phyloP scores from a whole-genome alignment of 164 flowering plant genomes.

The Vitis labrusca region DNA sequence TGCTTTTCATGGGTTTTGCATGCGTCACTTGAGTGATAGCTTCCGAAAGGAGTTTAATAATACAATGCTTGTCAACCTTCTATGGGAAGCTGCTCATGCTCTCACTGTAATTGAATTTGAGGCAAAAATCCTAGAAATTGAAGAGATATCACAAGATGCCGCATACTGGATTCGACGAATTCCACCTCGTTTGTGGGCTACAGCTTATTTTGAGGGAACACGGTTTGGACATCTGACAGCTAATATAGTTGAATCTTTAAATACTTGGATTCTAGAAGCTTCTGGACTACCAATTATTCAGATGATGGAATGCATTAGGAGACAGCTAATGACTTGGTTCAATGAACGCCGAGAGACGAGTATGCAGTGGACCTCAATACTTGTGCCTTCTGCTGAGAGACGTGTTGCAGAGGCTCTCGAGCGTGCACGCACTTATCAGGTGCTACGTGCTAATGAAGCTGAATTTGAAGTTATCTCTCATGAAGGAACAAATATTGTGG shows the following conservation, averaged over 20 bases:
- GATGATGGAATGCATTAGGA: conserved; percentile 72
- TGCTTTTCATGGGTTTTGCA: conserved; percentile 77
- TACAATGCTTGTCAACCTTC: conserved; percentile 54
- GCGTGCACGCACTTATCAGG: conserved; percentile 58
- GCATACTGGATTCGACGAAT: conserved; percentile 67
- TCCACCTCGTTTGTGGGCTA: conserved; percentile 74
- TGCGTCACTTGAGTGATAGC: conserved; percentile 70
- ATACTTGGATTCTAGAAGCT: conserved; percentile 65
- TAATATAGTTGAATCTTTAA: conserved; percentile 50
- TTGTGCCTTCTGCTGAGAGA: conserved; percentile 69
- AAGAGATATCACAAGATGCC: conserved; percentile 69
- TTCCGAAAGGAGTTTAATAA: conserved; percentile 68
- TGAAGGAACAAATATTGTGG: conserved; percentile 70
- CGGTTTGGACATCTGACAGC: conserved; percentile 73
- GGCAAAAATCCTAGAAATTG: conserved; percentile 58
- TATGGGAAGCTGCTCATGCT: conserved; percentile 76
- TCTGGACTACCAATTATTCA: conserved; percentile 74
- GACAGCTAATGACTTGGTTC: conserved; percentile 80
- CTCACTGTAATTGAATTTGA: conserved; percentile 64
- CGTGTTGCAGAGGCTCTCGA: conserved; percentile 68
- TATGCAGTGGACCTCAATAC: conserved; percentile 72
- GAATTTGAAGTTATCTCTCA: conserved; percentile 80
- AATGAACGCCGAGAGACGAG: conserved; percentile 71
- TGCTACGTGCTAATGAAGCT: conserved; percentile 76
- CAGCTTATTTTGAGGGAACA: conserved; percentile 70